Percentiles rank a stretch among this genome's conserved stretches.
These are phyloP conservation scores for Hypoxylon sp. DNA, from an alignment of 2,329 filamentous ascomycete genomes.

Conservation along the genomic window DNA sequence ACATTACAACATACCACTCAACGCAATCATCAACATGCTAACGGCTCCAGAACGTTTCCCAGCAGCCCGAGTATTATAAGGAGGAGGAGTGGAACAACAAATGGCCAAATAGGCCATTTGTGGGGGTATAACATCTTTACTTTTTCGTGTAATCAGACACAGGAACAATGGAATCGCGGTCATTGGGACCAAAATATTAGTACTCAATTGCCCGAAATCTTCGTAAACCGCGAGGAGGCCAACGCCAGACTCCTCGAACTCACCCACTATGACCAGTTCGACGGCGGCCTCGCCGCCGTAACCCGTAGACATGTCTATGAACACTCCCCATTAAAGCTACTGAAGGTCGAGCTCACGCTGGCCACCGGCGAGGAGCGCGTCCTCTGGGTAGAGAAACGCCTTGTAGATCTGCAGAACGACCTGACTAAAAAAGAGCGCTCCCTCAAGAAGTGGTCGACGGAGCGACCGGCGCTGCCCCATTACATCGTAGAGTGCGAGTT, in stretches of 20 bases:
- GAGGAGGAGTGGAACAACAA: too few species aligned
- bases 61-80: too few species aligned
- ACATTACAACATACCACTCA: background rate
- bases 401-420: conserved; percentile 22
- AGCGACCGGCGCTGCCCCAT: conserved; percentile 37
- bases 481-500: conserved; percentile 49
- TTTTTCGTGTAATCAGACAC: too few species aligned
- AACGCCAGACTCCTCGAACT: conserved; percentile 43
- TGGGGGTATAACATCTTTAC: too few species aligned
- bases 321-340: conserved; percentile 29
- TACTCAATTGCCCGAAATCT: conserved; percentile 11
- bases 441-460: conserved; percentile 38
- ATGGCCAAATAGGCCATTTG: too few species aligned
- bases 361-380: conserved; percentile 37
- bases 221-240: conserved; percentile 40
- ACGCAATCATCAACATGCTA: conserved; percentile 15
- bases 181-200: too few species aligned
- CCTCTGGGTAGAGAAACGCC: conserved; percentile 45
- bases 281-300: conserved; percentile 35
- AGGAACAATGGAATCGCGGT: too few species aligned
- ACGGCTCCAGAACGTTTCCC: too few species aligned
- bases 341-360: conserved; percentile 42
- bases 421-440: conserved; percentile 17
- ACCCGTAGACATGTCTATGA: conserved; percentile 31
- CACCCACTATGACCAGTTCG: conserved; percentile 25